Conservation (phyloP, 2,329 filamentous ascomycete genomes). For the Colletotrichum abscissum region DNA sequence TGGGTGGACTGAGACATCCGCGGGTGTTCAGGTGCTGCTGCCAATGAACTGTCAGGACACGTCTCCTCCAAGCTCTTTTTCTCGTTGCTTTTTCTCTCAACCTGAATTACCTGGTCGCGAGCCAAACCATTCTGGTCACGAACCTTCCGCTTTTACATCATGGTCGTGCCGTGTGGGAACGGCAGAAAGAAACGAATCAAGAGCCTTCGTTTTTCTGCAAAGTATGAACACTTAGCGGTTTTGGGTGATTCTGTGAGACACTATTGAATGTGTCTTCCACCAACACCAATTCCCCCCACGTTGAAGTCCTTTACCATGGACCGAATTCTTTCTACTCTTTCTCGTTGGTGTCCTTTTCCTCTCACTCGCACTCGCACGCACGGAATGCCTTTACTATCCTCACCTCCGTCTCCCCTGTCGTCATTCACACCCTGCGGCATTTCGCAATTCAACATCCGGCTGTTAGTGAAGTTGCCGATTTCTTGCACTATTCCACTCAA, state of each 20-base stretch:
- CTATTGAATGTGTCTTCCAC: constrained; percentile 13
- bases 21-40: not conserved
- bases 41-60: constrained; percentile 24
- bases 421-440: not conserved
- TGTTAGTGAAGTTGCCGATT: not conserved
- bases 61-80: constrained; percentile 19
- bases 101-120: constrained; percentile 11
- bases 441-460: not conserved
- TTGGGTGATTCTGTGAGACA: constrained; percentile 6
- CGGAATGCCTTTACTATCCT: not conserved
- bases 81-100: constrained; percentile 22
- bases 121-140: constrained; percentile 8
- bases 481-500: not conserved
- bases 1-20: constrained; percentile 15
- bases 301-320: not conserved
- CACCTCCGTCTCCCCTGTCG: not conserved
- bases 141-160: not conserved
- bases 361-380: not conserved
- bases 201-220: not conserved
- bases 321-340: not conserved
- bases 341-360: constrained; percentile 1
- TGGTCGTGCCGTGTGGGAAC: constrained; percentile 4
- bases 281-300: not conserved
- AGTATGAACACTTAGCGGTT: not conserved
- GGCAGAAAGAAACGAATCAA: constrained; percentile 15